phyloP scores from a whole-genome alignment of 2,329 filamentous ascomycete genomes.

The Fusarium sp. region DNA sequence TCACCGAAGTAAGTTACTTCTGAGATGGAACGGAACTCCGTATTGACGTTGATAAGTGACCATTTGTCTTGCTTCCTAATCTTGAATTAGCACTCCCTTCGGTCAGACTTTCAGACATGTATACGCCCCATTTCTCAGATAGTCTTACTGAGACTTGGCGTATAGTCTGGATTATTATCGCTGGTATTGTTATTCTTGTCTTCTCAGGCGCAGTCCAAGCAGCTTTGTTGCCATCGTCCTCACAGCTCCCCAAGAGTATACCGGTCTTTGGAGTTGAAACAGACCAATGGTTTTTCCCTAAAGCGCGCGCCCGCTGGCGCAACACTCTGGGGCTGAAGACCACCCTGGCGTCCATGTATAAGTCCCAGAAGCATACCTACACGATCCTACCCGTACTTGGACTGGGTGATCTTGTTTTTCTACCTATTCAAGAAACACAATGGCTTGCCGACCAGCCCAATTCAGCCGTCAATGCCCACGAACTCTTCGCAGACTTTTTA shows the following conservation, averaged over 20 bases:
- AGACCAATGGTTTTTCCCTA: background rate
- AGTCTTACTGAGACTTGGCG: constrained; percentile 2
- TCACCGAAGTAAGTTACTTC: too few species aligned
- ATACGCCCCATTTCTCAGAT: background rate
- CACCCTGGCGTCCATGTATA: background rate
- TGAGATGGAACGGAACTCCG: background rate
- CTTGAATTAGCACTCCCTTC: background rate
- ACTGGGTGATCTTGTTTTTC: background rate
- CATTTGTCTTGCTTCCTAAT: background rate
- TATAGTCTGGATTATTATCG: background rate
- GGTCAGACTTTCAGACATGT: constrained; percentile 1
- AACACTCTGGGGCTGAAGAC: constrained; percentile 1
- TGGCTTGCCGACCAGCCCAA: constrained; percentile 3
- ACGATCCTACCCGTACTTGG: constrained; percentile 3
- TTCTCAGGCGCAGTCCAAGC: constrained; percentile 5
- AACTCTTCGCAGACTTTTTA: constrained; percentile 5
- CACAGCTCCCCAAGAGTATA: constrained; percentile 1
- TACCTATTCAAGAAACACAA: constrained; percentile 5
- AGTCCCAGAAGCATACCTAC: constrained; percentile 1
- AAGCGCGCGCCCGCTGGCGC: constrained; percentile 1
- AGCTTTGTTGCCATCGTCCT: constrained; percentile 1
- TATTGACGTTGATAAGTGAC: background rate
- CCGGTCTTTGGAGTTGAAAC: background rate
- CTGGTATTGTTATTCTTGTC: constrained; percentile 1
- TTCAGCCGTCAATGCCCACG: constrained; percentile 1